Conservation (phyloP, 441 rosid genomes). For the Brassica balearica region DNA sequence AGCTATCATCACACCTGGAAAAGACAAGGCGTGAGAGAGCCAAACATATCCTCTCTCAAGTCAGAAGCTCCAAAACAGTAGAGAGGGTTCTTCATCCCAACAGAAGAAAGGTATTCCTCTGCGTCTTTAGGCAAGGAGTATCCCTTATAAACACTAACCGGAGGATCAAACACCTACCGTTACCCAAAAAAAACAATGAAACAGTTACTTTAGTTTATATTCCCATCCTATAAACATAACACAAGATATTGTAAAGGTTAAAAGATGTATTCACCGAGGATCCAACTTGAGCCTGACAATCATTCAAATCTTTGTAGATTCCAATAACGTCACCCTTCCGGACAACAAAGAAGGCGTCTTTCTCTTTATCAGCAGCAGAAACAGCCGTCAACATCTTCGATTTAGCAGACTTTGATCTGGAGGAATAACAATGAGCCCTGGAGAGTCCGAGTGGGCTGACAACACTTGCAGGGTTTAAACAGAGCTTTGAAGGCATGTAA, state of each 20-base stretch:
- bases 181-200: not conserved
- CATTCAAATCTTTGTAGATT: conserved; percentile 65
- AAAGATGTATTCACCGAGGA: conserved; percentile 60
- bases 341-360: conserved; percentile 78
- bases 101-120: conserved; percentile 64
- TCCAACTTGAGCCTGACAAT: conserved; percentile 90
- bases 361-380: conserved; percentile 51
- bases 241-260: no score
- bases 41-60: conserved; percentile 75
- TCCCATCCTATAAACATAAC: no score
- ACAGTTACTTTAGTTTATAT: not conserved
- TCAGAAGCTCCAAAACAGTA: conserved; percentile 67
- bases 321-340: conserved; percentile 90
- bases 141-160: conserved; percentile 85
- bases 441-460: conserved; percentile 44
- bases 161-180: conserved; percentile 73
- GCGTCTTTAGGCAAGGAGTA: conserved; percentile 61
- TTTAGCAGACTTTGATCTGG: conserved; percentile 44
- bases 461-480: conserved; percentile 42
- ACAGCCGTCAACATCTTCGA: conserved; percentile 39
- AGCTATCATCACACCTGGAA: conserved; percentile 57
- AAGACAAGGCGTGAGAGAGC: conserved; percentile 69
- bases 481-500: conserved; percentile 41
- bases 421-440: conserved; percentile 59
- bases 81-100: conserved; percentile 76